phyloP scores from a whole-genome alignment of 108 stramenopile species.

The Schizochytrium sp. region DNA sequence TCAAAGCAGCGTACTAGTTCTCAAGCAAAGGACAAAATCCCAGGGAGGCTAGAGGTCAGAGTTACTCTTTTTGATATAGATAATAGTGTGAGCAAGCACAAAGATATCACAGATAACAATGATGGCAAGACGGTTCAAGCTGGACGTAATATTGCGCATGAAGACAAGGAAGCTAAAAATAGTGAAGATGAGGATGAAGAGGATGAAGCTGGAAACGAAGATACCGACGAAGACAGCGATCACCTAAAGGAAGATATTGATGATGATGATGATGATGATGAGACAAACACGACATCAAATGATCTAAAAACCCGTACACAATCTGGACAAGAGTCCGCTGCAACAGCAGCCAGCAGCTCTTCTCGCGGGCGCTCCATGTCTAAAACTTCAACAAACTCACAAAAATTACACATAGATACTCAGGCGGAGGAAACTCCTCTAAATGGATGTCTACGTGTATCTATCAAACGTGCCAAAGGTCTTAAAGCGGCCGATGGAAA shows the following conservation, averaged over 20 bases:
- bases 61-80: background rate
- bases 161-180: background rate
- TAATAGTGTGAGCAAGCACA: no score
- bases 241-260: no score
- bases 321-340: no score
- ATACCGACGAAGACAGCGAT: background rate
- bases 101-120: no score
- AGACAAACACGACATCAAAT: no score
- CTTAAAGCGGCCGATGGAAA: background rate
- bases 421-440: background rate
- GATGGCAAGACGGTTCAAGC: no score
- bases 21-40: background rate
- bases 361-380: background rate
- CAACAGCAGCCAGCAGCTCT: no score
- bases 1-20: background rate
- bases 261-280: no score
- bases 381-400: background rate
- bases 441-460: background rate
- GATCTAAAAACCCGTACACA: no score
- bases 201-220: background rate
- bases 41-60: background rate
- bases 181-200: background rate
- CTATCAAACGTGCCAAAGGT: background rate
- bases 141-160: background rate
- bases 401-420: background rate